Percentiles rank a stretch among this genome's conserved stretches.
These are phyloP conservation scores for Papiliotrema laurentii DNA, from an alignment of 1,284 basidiomycete genomes.

Conservation along the genomic window DNA sequence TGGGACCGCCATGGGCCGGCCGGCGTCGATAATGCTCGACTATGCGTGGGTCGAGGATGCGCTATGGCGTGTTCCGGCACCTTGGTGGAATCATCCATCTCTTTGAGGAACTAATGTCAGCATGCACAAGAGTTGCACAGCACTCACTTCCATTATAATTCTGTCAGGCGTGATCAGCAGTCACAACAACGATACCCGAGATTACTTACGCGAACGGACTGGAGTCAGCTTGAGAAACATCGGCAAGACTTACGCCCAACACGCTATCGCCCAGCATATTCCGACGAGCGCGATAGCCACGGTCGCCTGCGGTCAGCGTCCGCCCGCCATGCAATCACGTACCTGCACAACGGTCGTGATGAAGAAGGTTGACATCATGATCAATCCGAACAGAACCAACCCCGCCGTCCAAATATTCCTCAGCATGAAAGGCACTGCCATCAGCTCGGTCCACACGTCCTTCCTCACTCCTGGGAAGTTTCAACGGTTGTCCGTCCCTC, in stretches of 20 bases:
- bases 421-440: conserved; percentile 69
- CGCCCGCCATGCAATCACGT: conserved; percentile 14
- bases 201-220: conserved; percentile 37
- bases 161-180: conserved; percentile 56
- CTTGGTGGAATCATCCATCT: conserved; percentile 53
- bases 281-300: conserved; percentile 76
- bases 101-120: conserved; percentile 66
- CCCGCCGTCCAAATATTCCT: conserved; percentile 89
- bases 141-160: conserved; percentile 82
- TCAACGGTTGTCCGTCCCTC: conserved; percentile 63
- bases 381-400: conserved; percentile 66
- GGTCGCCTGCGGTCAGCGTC: conserved; percentile 57
- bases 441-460: conserved; percentile 4
- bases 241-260: conserved; percentile 69
- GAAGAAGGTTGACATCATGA: conserved; percentile 80
- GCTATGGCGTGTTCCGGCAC: background rate
- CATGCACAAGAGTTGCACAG: background rate
- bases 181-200: background rate
- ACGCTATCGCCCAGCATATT: conserved; percentile 90
- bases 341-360: conserved; percentile 69
- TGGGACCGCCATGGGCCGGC: conserved; percentile 25
- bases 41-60: conserved; percentile 47
- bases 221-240: conserved; percentile 2
- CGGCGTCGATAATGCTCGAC: conserved; percentile 53
- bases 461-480: conserved; percentile 60